These are phyloP conservation scores for Leccinum subgranulosum DNA, from an alignment of 768 basidiomycete species.

Conservation along the genomic window DNA sequence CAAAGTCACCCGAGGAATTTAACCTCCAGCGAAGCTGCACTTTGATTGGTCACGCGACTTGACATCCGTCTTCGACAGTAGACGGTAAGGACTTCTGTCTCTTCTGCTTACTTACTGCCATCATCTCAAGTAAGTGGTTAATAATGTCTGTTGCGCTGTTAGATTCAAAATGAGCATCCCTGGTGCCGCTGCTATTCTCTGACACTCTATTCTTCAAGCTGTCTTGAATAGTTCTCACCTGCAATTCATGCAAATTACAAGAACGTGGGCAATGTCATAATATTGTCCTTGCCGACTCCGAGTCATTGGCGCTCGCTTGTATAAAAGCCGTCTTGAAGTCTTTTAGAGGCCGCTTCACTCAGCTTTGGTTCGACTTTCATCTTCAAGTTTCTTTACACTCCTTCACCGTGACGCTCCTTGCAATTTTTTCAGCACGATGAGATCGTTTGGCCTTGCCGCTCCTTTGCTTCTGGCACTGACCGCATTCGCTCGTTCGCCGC, in stretches of 20 bases:
- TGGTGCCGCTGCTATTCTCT: neutral
- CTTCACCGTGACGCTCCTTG: slow-evolving; percentile 1
- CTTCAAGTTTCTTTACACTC: neutral
- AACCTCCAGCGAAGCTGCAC: no score
- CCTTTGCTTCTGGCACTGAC: slow-evolving; percentile 18
- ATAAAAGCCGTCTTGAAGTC: slow-evolving; percentile 3
- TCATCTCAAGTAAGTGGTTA: no score
- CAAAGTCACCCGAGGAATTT: neutral
- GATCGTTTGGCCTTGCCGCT: slow-evolving; percentile 3
- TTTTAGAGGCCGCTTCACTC: neutral
- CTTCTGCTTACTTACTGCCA: no score
- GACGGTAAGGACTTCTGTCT: no score
- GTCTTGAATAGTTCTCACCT: neutral
- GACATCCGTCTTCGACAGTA: no score
- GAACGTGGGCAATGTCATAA: neutral
- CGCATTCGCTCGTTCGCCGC: slow-evolving; percentile 15
- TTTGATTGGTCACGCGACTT: no score
- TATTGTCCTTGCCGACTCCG: slow-evolving; percentile 6
- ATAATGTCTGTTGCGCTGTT: neutral
- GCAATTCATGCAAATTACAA: neutral
- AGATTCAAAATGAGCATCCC: no score
- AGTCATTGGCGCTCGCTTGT: neutral
- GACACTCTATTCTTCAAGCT: no score
- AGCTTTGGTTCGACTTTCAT: neutral
- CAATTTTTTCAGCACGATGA: slow-evolving; percentile 14